Base-by-base conservation (phyloP, 192 early-diverging fungal genomes). In the Helicostylum pulchrum region DNA sequence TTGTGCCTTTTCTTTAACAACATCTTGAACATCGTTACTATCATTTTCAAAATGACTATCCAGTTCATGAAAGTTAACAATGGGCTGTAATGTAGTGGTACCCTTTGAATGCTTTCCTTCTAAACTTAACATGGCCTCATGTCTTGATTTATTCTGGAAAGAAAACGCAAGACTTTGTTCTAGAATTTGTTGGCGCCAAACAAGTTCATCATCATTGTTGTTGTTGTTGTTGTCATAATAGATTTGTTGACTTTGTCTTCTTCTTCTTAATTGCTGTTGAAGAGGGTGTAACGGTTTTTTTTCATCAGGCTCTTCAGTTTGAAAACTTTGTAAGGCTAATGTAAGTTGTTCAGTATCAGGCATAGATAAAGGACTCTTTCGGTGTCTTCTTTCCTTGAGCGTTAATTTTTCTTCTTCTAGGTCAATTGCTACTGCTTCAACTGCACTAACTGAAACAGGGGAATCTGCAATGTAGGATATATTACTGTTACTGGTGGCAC, bases 71-170 rank as follows among this genome's bases (percentile, higher is more conserved):
- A 49, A 19, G 48, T 62, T 34, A 26, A 49, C 61, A 51, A 50
- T 51, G 2, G 47, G 48, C 9, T 50, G 32, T 52, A 20, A 10
- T 0, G 19, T 52, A 20, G 46, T 32, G 19, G 47, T 48, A 17
- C 12, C 19, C 42, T 19, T 34, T n/a, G 10, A 21, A n/a, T 39
- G 21, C 14, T 51, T 53, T 1, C 62, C 62, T 53, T 64, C 62
- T 1, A 64, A 21, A 8, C 51, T 30, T 19, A 64, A 23, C 62
- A 64, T 64, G 20, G 62, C 62, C 17, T 64, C 62, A 14, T 64
- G 62, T 54, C 62, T 36, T 19, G 34, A 52, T 4, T 52, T 51
- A n/a, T 64, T 34, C 26, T 52, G 51, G 15, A 42, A 48, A 1
- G 46, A 48, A 19, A 15, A 48, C 0, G 46, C 46, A 6, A 48